phyloP scores from a whole-genome alignment of 257 asterid species.

The Fraxinus americana region DNA sequence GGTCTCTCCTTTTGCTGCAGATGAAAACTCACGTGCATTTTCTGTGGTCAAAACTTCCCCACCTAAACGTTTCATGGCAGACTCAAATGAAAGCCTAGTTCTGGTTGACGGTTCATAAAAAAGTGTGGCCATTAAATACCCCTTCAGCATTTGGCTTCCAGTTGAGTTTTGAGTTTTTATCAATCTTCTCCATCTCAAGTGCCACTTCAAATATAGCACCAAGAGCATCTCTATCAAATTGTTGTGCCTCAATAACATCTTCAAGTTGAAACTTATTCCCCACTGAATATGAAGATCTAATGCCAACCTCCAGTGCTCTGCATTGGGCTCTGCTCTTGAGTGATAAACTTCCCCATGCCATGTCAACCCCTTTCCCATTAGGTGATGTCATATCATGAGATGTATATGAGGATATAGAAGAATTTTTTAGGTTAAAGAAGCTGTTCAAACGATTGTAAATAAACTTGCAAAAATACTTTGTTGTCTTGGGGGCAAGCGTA shows the following conservation, averaged over 20 bases:
- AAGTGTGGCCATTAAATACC: slow-evolving; percentile 88
- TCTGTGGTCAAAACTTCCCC: slow-evolving; percentile 94
- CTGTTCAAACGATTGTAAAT: slow-evolving; percentile 27
- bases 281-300: slow-evolving; percentile 27
- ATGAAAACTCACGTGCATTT: slow-evolving; percentile 93
- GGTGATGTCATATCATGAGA: slow-evolving; percentile 27
- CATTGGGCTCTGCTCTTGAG: slow-evolving; percentile 39
- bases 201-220: slow-evolving; percentile 86
- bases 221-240: slow-evolving; percentile 76
- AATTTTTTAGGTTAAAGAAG: slow-evolving; percentile 18
- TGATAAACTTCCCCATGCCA: slow-evolving; percentile 24
- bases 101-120: slow-evolving; percentile 96
- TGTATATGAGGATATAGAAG: slow-evolving; percentile 23
- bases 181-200: slow-evolving; percentile 88
- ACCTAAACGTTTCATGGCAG: slow-evolving; percentile 88
- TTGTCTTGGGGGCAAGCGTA: slow-evolving; percentile 29
- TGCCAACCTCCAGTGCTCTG: slow-evolving; percentile 53
- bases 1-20: slow-evolving; percentile 98
- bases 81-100: slow-evolving; percentile 95
- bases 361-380: slow-evolving; percentile 24
- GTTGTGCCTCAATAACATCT: slow-evolving; percentile 89
- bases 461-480: slow-evolving; percentile 22
- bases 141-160: slow-evolving; percentile 74
- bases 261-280: slow-evolving; percentile 73
- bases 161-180: slow-evolving; percentile 63